Base-by-base conservation (phyloP, 164 flowering plant species). In the Tetrastigma voinierianum region DNA sequence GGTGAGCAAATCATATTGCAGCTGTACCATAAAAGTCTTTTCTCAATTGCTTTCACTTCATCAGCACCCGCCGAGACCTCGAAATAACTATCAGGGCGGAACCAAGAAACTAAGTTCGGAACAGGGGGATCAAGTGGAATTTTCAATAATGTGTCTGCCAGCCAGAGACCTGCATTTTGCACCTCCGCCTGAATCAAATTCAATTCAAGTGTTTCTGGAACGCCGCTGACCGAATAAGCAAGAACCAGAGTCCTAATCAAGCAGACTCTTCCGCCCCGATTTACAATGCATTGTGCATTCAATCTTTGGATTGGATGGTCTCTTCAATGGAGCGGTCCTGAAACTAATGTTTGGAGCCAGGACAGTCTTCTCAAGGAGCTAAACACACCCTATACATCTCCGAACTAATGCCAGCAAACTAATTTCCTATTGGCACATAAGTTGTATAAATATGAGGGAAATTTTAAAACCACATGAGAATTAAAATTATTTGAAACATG, bases 221-320 rank as follows among this genome's bases (percentile, higher is more conserved):
- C n/a, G n/a, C n/a, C n/a, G 46, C 25, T 59, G 79, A 67, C 51
- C 64, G 78, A 52, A 46, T 70, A 62, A 65, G 73, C 78, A 20
- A 75, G 60, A 52, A 80, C 46, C n/a, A n/a, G 63, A 71, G 82
- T 53, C 76, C 78, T 55, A 76, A 69, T 87, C 76, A 16, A 70
- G 51, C 47, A 48, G n/a, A 48, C 45, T 79, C 65, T 65, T 77
- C 80, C 53, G n/a, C n/a, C n/a, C n/a, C n/a, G n/a, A n/a, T n/a
- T n/a, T n/a, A n/a, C n/a, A n/a, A n/a, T n/a, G n/a, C 74, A 62
- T 70, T 72, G 2, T 47, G 57, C 59, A 25, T 67, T 80, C 79
- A 77, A n/a, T 81, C 69, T 65, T 72, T n/a, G n/a, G 74, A n/a
- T 14, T 55, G 9, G 49, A 66, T 55, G 51, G 57, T n/a, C 32